Conservation (phyloP, 495 filamentous ascomycete genomes). For the Trichoderma orchidacearum region DNA sequence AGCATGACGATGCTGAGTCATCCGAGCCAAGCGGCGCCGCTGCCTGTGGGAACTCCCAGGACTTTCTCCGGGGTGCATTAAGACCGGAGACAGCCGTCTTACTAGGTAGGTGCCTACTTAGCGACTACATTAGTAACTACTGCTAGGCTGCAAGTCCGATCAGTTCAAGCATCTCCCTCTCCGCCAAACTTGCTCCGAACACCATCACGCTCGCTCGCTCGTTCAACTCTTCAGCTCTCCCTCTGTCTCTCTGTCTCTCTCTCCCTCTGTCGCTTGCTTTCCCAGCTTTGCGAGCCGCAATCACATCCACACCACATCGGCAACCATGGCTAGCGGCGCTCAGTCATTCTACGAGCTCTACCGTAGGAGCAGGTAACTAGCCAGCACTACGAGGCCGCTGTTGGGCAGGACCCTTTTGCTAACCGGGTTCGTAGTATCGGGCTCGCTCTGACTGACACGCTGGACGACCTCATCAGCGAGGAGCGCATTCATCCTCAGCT, state of each 20-base stretch:
- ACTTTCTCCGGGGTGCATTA: background rate
- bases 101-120: too few species aligned
- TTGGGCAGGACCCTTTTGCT: too few species aligned
- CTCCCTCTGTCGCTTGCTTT: too few species aligned
- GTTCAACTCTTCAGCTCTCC: conserved; percentile 2
- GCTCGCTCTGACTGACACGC: conserved; percentile 80
- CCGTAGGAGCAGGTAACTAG: conserved; percentile 78
- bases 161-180: too few species aligned
- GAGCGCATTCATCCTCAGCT: conserved; percentile 93
- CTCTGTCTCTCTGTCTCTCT: too few species aligned
- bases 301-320: background rate
- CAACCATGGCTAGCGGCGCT: conserved; percentile 17
- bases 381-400: conserved; percentile 5
- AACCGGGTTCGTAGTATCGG: conserved; percentile 53
- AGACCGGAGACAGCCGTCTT: background rate
- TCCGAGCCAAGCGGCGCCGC: background rate
- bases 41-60: background rate
- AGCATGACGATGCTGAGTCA: background rate
- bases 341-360: conserved; percentile 88
- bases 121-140: too few species aligned
- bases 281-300: background rate
- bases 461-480: conserved; percentile 88
- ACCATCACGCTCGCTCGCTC: background rate
- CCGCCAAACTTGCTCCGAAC: background rate
- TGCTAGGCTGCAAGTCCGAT: too few species aligned